Conservation (phyloP, 1,284 basidiomycete species). For the Coniferiporia sulphurascens region DNA sequence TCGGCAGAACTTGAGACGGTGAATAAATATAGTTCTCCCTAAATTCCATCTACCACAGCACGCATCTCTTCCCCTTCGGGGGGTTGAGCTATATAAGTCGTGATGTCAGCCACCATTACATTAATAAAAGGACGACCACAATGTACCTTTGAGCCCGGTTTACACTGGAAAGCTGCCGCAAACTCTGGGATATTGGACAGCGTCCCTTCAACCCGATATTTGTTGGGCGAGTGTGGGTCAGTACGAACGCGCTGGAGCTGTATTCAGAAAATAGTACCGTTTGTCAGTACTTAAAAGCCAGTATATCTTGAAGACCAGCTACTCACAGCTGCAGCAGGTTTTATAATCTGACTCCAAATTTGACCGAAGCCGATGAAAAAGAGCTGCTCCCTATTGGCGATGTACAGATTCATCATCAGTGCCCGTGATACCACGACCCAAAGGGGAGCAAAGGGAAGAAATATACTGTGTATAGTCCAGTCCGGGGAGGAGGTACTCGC, state of each 20-base stretch:
- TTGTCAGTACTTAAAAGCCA: slow-evolving; percentile 23
- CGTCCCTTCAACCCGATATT: slow-evolving; percentile 79
- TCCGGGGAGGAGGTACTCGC: slow-evolving; percentile 78
- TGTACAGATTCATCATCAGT: neutral
- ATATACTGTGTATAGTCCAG: slow-evolving; percentile 67
- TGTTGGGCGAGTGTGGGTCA: slow-evolving; percentile 83
- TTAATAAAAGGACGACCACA: neutral
- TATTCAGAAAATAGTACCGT: slow-evolving; percentile 21
- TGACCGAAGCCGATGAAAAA: slow-evolving; percentile 87
- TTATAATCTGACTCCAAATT: slow-evolving; percentile 72
- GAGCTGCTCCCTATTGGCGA: slow-evolving; percentile 65
- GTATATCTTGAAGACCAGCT: neutral
- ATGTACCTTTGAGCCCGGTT: slow-evolving; percentile 60
- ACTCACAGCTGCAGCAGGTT: slow-evolving; percentile 66
- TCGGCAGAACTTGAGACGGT: no score
- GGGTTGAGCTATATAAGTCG: slow-evolving; percentile 21
- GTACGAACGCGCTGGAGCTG: slow-evolving; percentile 77
- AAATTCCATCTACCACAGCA: slow-evolving; percentile 7
- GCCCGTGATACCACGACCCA: neutral
- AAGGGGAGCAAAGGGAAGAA: neutral
- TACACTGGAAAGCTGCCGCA: slow-evolving; percentile 71
- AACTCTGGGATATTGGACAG: slow-evolving; percentile 78
- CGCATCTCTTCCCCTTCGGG: slow-evolving; percentile 18
- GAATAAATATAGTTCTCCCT: neutral
- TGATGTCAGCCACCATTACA: neutral